phyloP scores from a whole-genome alignment of 768 basidiomycete species.

The Boletus edulis region DNA sequence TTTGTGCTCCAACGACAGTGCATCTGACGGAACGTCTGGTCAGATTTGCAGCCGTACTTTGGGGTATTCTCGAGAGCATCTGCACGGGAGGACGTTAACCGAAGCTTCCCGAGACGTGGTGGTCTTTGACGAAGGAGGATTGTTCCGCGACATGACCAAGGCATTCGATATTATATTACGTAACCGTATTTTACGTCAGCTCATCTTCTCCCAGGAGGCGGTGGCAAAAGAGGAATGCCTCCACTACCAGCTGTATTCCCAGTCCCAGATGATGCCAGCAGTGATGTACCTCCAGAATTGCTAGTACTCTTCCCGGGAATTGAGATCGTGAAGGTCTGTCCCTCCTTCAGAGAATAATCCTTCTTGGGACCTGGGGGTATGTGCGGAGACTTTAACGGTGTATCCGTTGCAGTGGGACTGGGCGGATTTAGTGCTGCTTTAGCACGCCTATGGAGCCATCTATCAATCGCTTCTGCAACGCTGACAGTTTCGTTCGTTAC shows the following conservation, averaged over 20 bases:
- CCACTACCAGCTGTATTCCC: slow-evolving; percentile 30
- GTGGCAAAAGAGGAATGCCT: slow-evolving; percentile 72
- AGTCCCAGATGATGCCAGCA: slow-evolving; percentile 37
- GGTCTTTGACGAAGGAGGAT: slow-evolving; percentile 6
- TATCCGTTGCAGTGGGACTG: slow-evolving; percentile 38
- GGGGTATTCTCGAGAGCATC: slow-evolving; percentile 61
- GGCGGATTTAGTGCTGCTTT: slow-evolving; percentile 61
- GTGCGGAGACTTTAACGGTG: slow-evolving; percentile 52
- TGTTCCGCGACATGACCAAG: slow-evolving; percentile 1
- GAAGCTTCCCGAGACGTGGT: slow-evolving; percentile 5
- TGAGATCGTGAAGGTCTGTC: slow-evolving; percentile 89
- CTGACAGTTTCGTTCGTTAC: slow-evolving; percentile 1
- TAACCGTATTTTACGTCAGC: slow-evolving; percentile 16
- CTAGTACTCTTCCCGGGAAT: slow-evolving; percentile 74
- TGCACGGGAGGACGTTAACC: slow-evolving; percentile 5
- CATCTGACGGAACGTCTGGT: slow-evolving; percentile 24
- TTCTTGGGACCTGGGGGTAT: slow-evolving; percentile 80
- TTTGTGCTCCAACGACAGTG: slow-evolving; percentile 32
- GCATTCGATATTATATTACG: slow-evolving; percentile 10
- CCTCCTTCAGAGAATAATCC: slow-evolving; percentile 92
- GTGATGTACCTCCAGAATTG: slow-evolving; percentile 31
- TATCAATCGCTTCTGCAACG: not conserved
- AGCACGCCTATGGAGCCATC: slow-evolving; percentile 44
- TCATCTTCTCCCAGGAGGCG: slow-evolving; percentile 68
- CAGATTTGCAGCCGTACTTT: slow-evolving; percentile 31